Percentiles rank a stretch among this genome's conserved stretches.
phyloP scores from a whole-genome alignment of 1,284 basidiomycete species.

The Ustilago crameri region DNA sequence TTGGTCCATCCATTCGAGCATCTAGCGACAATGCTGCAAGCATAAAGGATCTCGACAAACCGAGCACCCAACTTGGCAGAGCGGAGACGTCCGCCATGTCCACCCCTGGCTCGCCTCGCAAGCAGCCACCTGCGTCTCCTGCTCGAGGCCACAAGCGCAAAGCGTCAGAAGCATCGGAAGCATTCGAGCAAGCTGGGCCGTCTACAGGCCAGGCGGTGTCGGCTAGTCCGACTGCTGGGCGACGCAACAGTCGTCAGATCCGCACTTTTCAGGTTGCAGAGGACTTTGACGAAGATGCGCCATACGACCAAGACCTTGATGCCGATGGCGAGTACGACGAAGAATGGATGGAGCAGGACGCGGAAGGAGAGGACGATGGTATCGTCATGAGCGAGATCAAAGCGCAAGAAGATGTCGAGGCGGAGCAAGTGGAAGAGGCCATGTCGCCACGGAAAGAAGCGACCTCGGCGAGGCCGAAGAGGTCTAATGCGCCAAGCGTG shows the following conservation, averaged over 20 bases:
- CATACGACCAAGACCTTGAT: constrained; percentile 34
- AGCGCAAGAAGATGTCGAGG: not conserved
- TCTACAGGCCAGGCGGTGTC: constrained; percentile 3
- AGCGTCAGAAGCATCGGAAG: constrained; percentile 7
- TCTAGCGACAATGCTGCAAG: too few relatives aligned
- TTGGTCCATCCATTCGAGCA: too few relatives aligned
- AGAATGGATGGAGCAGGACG: constrained; percentile 20
- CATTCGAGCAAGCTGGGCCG: not conserved
- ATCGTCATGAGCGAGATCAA: not conserved
- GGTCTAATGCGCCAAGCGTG: constrained; percentile 15
- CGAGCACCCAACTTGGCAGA: too few relatives aligned
- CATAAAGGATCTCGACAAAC: too few relatives aligned
- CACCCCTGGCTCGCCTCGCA: constrained; percentile 13
- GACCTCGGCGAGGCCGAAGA: constrained; percentile 15
- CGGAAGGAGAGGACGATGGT: constrained; percentile 7
- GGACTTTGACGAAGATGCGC: constrained; percentile 14
- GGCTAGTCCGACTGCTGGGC: constrained; percentile 3
- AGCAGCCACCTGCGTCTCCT: constrained; percentile 7
- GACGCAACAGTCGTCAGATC: constrained; percentile 16
- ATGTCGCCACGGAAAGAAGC: not conserved
- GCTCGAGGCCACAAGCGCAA: constrained; percentile 24
- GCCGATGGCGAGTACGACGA: constrained; percentile 32
- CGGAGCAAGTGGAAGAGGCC: not conserved
- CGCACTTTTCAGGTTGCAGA: constrained; percentile 30
- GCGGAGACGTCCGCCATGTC: constrained; percentile 12